phyloP scores from a whole-genome alignment of 306 rosid genomes.

The Corylus americana region DNA sequence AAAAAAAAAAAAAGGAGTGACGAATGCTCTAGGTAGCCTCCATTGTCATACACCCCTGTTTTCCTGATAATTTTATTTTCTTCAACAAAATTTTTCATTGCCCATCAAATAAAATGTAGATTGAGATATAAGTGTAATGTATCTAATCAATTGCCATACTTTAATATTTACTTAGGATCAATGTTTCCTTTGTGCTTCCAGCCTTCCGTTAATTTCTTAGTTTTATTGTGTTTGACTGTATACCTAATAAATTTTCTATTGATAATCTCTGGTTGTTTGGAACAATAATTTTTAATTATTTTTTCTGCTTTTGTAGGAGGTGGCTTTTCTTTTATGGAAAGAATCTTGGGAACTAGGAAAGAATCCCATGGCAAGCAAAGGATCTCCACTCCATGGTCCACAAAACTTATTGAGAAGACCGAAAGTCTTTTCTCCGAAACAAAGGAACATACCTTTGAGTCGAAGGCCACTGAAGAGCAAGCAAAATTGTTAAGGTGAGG shows the following conservation, averaged over 20 bases:
- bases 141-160: background rate
- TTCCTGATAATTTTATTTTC: background rate
- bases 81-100: background rate
- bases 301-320: conserved; percentile 57
- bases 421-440: conserved; percentile 78
- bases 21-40: background rate
- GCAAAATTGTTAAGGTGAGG: conserved; percentile 81
- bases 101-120: background rate
- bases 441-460: conserved; percentile 84
- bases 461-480: conserved; percentile 97
- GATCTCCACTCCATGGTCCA: conserved; percentile 94
- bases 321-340: conserved; percentile 93
- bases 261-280: background rate
- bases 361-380: conserved; percentile 96
- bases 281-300: conserved; percentile 6
- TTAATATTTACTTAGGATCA: background rate
- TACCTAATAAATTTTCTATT: conserved; percentile 4
- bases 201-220: background rate
- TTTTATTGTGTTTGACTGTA: conserved; percentile 16
- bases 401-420: conserved; percentile 80
- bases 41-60: background rate
- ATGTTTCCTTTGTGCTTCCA: background rate
- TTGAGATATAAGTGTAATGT: background rate
- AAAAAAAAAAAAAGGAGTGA: background rate
- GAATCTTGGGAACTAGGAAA: conserved; percentile 88